Evolutionary conservation across 2,329 filamentous ascomycete species (phyloP).

Genomic region (Diaporthe nobilis): DNA sequence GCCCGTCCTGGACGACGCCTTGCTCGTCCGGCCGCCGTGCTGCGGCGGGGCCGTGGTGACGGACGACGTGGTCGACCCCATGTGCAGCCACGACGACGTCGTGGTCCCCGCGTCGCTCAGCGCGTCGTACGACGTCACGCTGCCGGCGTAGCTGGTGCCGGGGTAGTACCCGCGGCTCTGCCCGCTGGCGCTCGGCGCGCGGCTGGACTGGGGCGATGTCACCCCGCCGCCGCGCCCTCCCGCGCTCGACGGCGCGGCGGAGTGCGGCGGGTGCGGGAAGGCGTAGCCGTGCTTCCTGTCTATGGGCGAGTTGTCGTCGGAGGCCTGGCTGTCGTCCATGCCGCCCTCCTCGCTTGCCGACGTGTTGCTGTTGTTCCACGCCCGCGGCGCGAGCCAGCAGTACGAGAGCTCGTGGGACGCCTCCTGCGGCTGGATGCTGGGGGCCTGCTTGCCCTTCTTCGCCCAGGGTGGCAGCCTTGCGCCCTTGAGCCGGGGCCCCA

Average conservation of each 20-base stretch:
- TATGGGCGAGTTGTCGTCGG: slow-evolving; percentile 15
- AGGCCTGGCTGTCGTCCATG: slow-evolving; percentile 16
- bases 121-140: slow-evolving; percentile 46
- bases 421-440: slow-evolving; percentile 47
- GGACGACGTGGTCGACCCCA: slow-evolving; percentile 11
- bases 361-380: slow-evolving; percentile 54
- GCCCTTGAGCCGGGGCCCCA: slow-evolving; percentile 67
- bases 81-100: slow-evolving; percentile 27
- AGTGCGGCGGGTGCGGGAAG: slow-evolving; percentile 48
- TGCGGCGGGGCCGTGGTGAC: slow-evolving; percentile 29
- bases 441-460: slow-evolving; percentile 49
- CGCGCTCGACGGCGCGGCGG: neutral
- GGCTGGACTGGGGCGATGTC: slow-evolving; percentile 44
- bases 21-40: slow-evolving; percentile 29
- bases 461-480: slow-evolving; percentile 68
- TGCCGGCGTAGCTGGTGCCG: slow-evolving; percentile 46
- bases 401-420: slow-evolving; percentile 65
- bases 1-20: slow-evolving; percentile 30
- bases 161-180: slow-evolving; percentile 6
- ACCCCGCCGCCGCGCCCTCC: slow-evolving; percentile 37
- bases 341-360: slow-evolving; percentile 39
- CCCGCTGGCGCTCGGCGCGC: slow-evolving; percentile 37
- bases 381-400: slow-evolving; percentile 63
- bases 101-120: slow-evolving; percentile 26
- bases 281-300: slow-evolving; percentile 38